These are phyloP conservation scores for Maudiozyma humilis DNA, from an alignment of 1,139 yeast species.

Conservation along the genomic window DNA sequence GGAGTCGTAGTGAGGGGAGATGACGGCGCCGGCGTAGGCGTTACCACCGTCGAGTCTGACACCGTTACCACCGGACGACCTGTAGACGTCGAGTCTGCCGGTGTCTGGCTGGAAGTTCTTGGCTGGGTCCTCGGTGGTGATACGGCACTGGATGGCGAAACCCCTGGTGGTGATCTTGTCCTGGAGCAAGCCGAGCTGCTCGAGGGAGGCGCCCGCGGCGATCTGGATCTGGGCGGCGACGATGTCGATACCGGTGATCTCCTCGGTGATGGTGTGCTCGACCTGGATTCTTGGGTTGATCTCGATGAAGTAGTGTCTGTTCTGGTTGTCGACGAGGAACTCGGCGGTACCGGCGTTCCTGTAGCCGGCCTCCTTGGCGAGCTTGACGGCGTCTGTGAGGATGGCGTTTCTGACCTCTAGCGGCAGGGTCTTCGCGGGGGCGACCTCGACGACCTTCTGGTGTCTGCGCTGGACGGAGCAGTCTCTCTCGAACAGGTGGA, in stretches of 20 bases:
- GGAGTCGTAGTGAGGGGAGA: slow-evolving; percentile 95
- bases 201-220: slow-evolving; percentile 95
- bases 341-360: slow-evolving; percentile 99
- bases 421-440: slow-evolving; percentile 94
- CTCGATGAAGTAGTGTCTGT: slow-evolving; percentile 95
- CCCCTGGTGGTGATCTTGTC: slow-evolving; percentile 94
- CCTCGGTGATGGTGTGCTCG: slow-evolving; percentile 98
- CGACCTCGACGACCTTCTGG: slow-evolving; percentile 97
- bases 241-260: slow-evolving; percentile 94
- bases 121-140: slow-evolving; percentile 96
- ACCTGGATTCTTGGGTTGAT: slow-evolving; percentile 98
- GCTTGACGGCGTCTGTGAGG: slow-evolving; percentile 84
- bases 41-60: slow-evolving; percentile 98
- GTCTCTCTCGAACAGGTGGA: slow-evolving; percentile 94
- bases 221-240: slow-evolving; percentile 98
- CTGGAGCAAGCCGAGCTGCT: slow-evolving; percentile 85
- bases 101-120: slow-evolving; percentile 98
- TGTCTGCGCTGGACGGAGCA: slow-evolving; percentile 99
- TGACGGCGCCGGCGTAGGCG: slow-evolving; percentile 97
- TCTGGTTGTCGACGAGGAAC: slow-evolving; percentile 85
- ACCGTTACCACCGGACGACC: slow-evolving; percentile 99
- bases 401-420: slow-evolving; percentile 78
- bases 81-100: slow-evolving; percentile 94
- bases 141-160: slow-evolving; percentile 97
- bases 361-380: slow-evolving; percentile 82